These are phyloP conservation scores for Ophiocordyceps camponoti-floridani DNA, from an alignment of 2,329 filamentous ascomycete genomes.

Conservation along the genomic window DNA sequence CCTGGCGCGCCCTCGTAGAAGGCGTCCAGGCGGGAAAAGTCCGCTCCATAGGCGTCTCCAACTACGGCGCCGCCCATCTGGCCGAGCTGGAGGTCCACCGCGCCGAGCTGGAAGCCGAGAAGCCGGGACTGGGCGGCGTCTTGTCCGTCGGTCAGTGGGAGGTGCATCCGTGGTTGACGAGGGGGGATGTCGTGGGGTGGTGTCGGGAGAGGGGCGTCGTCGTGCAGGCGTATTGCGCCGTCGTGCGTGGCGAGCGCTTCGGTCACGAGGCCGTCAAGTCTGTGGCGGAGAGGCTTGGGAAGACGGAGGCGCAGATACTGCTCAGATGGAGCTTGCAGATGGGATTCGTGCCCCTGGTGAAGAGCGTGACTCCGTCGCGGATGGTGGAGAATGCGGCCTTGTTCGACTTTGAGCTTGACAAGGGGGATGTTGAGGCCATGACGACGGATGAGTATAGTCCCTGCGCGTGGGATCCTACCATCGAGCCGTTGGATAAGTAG, in stretches of 20 bases:
- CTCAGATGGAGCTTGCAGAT: constrained; percentile 72
- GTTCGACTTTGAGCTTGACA: constrained; percentile 35
- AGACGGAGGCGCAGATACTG: constrained; percentile 59
- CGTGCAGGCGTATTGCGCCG: constrained; percentile 44
- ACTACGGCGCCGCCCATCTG: constrained; percentile 46
- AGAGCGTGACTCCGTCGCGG: constrained; percentile 50
- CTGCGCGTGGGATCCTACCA: constrained; percentile 38
- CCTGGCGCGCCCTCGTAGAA: constrained; percentile 47
- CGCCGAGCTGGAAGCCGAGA: constrained; percentile 40
- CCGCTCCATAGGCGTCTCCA: constrained; percentile 44
- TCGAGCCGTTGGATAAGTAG: constrained; percentile 24
- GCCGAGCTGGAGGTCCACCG: constrained; percentile 42
- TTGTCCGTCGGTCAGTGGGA: constrained; percentile 80
- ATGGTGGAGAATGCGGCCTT: constrained; percentile 45
- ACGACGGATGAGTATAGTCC: constrained; percentile 34
- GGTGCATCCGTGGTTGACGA: constrained; percentile 71
- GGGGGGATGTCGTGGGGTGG: constrained; percentile 69
- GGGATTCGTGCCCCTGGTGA: constrained; percentile 53
- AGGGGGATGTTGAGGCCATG: constrained; percentile 31
- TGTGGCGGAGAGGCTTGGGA: constrained; percentile 54
- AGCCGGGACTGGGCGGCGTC: constrained; percentile 45
- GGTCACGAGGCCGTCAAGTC: constrained; percentile 46
- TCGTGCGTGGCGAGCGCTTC: constrained; percentile 50
- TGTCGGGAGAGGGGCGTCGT: constrained; percentile 44
- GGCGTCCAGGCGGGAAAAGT: constrained; percentile 42